A percentile compares a stretch with the other conserved stretches of the same genome.
Evolutionary conservation across 192 early-diverging fungal genomes (phyloP).

Genomic region (Anaeromyces robustus): DNA sequence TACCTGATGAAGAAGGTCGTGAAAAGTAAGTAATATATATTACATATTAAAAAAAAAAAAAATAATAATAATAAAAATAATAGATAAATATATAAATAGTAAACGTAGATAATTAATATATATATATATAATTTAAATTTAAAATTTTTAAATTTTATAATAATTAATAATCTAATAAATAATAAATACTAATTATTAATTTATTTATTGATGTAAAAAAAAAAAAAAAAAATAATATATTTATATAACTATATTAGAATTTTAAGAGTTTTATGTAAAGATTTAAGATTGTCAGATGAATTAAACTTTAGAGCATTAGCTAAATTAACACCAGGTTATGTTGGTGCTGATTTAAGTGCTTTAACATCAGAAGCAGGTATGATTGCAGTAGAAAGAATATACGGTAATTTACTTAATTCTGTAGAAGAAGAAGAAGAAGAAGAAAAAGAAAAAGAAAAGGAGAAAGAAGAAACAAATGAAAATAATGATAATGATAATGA

Average conservation of each 20-base stretch:
- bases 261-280: constrained; percentile 55
- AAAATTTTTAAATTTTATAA: too few species aligned
- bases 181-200: too few species aligned
- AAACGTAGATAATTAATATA: too few species aligned
- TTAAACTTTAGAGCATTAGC: constrained; percentile 73
- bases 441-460: neutral
- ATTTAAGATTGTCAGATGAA: constrained; percentile 61
- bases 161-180: too few species aligned
- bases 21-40: constrained; percentile 60
- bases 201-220: constrained; percentile 6
- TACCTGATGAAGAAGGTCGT: constrained; percentile 79
- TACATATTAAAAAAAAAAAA: too few species aligned
- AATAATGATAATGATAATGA: neutral
- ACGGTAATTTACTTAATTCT: constrained; percentile 9
- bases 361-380: constrained; percentile 71
- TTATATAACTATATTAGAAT: too few species aligned
- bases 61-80: too few species aligned
- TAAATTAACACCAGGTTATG: constrained; percentile 88
- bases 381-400: constrained; percentile 73
- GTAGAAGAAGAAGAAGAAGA: neutral
- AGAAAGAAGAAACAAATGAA: constrained; percentile 12
- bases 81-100: too few species aligned
- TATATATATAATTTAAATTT: too few species aligned
- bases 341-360: constrained; percentile 91
- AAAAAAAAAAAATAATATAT: neutral